phyloP scores from a whole-genome alignment of 2,329 filamentous ascomycete species.

The Epichloe typhina region DNA sequence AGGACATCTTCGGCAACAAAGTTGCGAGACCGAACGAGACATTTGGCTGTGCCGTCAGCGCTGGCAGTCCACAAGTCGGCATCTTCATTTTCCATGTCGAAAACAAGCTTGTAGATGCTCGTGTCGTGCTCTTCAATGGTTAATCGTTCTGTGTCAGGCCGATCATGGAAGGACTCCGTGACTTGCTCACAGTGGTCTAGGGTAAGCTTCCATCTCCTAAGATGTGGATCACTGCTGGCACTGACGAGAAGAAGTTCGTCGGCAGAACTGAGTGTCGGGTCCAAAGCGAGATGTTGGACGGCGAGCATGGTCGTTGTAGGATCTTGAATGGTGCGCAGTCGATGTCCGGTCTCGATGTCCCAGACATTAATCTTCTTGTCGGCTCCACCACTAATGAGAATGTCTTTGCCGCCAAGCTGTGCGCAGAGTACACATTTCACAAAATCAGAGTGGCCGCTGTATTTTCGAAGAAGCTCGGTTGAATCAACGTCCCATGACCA shows the following conservation, averaged over 20 bases:
- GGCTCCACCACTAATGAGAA: constrained; percentile 61
- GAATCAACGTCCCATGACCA: constrained; percentile 69
- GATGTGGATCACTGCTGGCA: constrained; percentile 67
- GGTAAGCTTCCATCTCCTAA: constrained; percentile 62
- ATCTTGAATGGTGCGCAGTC: constrained; percentile 67
- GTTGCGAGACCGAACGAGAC: constrained; percentile 52
- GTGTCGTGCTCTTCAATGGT: constrained; percentile 75
- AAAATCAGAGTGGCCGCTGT: constrained; percentile 76
- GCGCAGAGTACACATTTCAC: constrained; percentile 66
- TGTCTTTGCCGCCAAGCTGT: constrained; percentile 44
- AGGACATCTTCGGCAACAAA: constrained; percentile 64
- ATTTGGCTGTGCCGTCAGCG: constrained; percentile 78
- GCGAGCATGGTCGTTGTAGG: constrained; percentile 58
- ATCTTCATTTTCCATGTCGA: constrained; percentile 47
- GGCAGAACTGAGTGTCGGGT: constrained; percentile 44
- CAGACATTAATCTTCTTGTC: constrained; percentile 77
- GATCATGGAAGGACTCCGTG: constrained; percentile 28
- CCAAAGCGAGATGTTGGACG: constrained; percentile 65
- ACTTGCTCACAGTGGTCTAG: constrained; percentile 41
- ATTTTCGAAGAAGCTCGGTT: constrained; percentile 40
- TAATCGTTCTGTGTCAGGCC: constrained; percentile 28
- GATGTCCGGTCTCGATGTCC: constrained; percentile 54
- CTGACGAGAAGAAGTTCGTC: constrained; percentile 53
- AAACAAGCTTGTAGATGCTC: constrained; percentile 69
- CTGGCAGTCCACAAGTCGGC: constrained; percentile 86